Base-by-base conservation (phyloP, 2,329 filamentous ascomycete genomes). In the Verticillium nubilum region DNA sequence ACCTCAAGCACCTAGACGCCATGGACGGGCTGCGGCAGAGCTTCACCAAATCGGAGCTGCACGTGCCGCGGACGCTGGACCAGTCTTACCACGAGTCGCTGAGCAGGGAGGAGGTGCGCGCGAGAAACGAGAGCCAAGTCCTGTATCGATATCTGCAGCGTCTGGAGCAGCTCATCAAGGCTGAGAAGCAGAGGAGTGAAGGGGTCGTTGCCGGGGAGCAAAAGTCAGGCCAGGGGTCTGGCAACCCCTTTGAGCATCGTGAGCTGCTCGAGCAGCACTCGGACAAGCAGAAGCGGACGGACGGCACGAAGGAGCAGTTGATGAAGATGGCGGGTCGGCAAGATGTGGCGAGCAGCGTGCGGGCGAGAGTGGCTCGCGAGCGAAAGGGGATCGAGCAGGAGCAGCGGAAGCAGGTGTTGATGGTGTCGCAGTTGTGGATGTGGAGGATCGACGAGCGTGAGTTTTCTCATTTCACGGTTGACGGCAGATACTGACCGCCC, bases 401-500 rank as follows among this genome's bases (percentile, higher is more conserved):
- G 47, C 56, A 53, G 60, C 58, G 66, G 57, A 73, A 65, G 62
- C 72, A 74, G 55, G 62, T 61, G 15, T 59, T 67, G 50, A 70
- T 63, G 59, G 62, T 65, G 57, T 58, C 66, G 37, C 68, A 71
- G 53, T 63, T 66, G 60, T 63, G 62, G 62, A 52, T 64, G 12
- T 64, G 62, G 62, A 56, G 54, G 54, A 63, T 64, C 42, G 62
- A 64, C 17, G 62, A 64, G 56, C 58, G 62, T 63, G 52, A 47
- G 62, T 55, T 13, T 31, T 12, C 13, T 13, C 5, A 4, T 13
- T 10, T 13, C 26, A 28, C 23, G 15, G 26, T 4, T 4, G 17
- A 25, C 4, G 52, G 53, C 56, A 52, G 28, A 52, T 23, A n/a
- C 19, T 13, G 29, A 31, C 29, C 2, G 4, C 2, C 2, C 2